Conservation (phyloP, 495 filamentous ascomycete species). For the Bacidia gigantensis region DNA sequence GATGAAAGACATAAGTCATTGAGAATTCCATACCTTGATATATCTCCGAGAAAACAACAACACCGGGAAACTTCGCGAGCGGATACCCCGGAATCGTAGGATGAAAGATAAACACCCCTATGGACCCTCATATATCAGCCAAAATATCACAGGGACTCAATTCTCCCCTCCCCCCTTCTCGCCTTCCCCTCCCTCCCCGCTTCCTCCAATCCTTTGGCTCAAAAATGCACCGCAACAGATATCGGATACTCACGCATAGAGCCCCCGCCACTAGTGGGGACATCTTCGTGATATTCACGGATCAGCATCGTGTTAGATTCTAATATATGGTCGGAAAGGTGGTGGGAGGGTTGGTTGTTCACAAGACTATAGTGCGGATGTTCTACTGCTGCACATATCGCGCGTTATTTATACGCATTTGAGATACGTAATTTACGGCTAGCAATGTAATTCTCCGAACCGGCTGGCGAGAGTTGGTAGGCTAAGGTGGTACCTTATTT, state of each 20-base stretch:
- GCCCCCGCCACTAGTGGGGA: constrained; percentile 47
- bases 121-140: too few relatives aligned
- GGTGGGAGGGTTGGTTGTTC: too few relatives aligned
- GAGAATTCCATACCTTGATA: constrained; percentile 88
- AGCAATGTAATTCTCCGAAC: too few relatives aligned
- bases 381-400: too few relatives aligned
- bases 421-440: too few relatives aligned
- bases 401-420: too few relatives aligned
- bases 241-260: constrained; percentile 39
- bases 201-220: background rate
- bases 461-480: too few relatives aligned
- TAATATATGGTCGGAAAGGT: too few relatives aligned
- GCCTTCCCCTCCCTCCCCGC: background rate
- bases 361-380: too few relatives aligned
- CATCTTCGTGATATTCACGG: constrained; percentile 50
- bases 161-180: background rate
- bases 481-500: too few relatives aligned
- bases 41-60: constrained; percentile 88
- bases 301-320: constrained; percentile 58
- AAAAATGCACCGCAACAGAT: background rate
- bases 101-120: constrained; percentile 82
- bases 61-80: constrained; percentile 78
- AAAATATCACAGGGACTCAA: too few relatives aligned
- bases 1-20: too few relatives aligned
- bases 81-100: constrained; percentile 74